Percentiles rank a stretch among this genome's conserved stretches.
These are phyloP conservation scores for Coemansia sp. DNA, from an alignment of 192 early-diverging fungal genomes.

Conservation along the genomic window DNA sequence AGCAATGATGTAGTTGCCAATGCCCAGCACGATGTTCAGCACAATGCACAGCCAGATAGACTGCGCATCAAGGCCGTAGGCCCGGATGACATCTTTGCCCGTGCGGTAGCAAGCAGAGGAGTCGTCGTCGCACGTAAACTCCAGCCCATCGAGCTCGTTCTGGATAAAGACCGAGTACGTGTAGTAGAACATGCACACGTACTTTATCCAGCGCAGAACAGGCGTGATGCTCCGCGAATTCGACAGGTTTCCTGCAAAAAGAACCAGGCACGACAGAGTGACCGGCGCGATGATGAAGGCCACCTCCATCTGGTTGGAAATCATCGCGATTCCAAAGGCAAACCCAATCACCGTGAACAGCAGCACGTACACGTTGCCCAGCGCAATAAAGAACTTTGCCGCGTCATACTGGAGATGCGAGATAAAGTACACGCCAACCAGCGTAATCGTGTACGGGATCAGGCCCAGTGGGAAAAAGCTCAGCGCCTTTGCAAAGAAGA, in stretches of 20 bases:
- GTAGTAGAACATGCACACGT: slow-evolving; percentile 15
- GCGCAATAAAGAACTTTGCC: slow-evolving; percentile 10
- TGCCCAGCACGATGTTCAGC: slow-evolving; percentile 4
- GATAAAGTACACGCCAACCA: slow-evolving; percentile 11
- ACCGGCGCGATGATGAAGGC: slow-evolving; percentile 16
- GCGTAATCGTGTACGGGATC: slow-evolving; percentile 3
- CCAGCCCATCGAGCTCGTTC: slow-evolving; percentile 23
- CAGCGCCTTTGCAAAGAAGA: slow-evolving; percentile 55
- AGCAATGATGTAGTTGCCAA: slow-evolving; percentile 7
- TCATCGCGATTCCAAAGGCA: slow-evolving; percentile 10
- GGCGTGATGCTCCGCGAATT: slow-evolving; percentile 20
- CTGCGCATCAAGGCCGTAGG: slow-evolving; percentile 5
- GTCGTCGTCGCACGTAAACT: slow-evolving; percentile 8
- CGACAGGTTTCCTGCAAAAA: slow-evolving; percentile 22
- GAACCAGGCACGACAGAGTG: neutral
- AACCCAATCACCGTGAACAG: slow-evolving; percentile 5
- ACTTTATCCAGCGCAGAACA: slow-evolving; percentile 22
- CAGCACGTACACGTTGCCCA: neutral
- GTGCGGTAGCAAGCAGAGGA: slow-evolving; percentile 8
- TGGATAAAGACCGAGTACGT: slow-evolving; percentile 10
- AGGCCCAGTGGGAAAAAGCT: slow-evolving; percentile 22
- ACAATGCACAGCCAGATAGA: slow-evolving; percentile 7
- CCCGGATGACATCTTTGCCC: slow-evolving; percentile 8
- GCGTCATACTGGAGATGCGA: slow-evolving; percentile 14
- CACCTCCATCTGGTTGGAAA: slow-evolving; percentile 7